phyloP scores from a whole-genome alignment of 2,329 filamentous ascomycete species.

The Paracorniculantispora psalliotae region DNA sequence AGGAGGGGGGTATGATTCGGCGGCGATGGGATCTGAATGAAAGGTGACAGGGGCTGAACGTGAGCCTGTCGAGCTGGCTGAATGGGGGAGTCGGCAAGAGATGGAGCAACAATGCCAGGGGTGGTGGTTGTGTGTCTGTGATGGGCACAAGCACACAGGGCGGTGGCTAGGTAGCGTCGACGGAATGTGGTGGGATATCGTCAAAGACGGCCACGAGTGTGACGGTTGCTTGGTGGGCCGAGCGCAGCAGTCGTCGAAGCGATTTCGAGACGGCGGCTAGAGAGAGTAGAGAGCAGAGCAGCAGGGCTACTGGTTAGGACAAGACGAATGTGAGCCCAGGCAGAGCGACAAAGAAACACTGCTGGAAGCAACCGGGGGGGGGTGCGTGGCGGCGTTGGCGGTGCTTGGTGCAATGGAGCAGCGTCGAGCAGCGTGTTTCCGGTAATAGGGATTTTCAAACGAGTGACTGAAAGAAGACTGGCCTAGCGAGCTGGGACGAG shows the following conservation, averaged over 20 bases:
- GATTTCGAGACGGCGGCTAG: background rate
- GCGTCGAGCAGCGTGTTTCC: slow-evolving; percentile 5
- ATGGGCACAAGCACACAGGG: background rate
- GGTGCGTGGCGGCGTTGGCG: background rate
- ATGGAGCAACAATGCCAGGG: slow-evolving; percentile 5
- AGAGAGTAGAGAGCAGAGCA: background rate
- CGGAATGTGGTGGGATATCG: slow-evolving; percentile 7
- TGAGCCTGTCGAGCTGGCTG: slow-evolving; percentile 9
- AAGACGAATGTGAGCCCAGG: background rate
- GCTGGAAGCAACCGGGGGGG: background rate
- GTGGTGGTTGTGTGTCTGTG: background rate
- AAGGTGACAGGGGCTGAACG: slow-evolving; percentile 9
- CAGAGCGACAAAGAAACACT: background rate
- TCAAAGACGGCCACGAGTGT: background rate
- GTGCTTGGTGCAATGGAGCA: slow-evolving; percentile 7
- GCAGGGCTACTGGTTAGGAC: background rate
- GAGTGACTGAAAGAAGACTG: slow-evolving; percentile 10
- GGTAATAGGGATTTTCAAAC: slow-evolving; percentile 12
- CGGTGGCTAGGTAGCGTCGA: slow-evolving; percentile 6
- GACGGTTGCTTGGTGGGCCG: slow-evolving; percentile 3
- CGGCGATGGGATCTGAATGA: slow-evolving; percentile 12
- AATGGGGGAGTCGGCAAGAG: slow-evolving; percentile 11
- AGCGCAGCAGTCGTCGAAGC: background rate
- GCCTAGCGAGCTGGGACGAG: slow-evolving; percentile 12
- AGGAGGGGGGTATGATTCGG: slow-evolving; percentile 7